phyloP scores from a whole-genome alignment of 306 rosid genomes.

The Mimosa pudica region DNA sequence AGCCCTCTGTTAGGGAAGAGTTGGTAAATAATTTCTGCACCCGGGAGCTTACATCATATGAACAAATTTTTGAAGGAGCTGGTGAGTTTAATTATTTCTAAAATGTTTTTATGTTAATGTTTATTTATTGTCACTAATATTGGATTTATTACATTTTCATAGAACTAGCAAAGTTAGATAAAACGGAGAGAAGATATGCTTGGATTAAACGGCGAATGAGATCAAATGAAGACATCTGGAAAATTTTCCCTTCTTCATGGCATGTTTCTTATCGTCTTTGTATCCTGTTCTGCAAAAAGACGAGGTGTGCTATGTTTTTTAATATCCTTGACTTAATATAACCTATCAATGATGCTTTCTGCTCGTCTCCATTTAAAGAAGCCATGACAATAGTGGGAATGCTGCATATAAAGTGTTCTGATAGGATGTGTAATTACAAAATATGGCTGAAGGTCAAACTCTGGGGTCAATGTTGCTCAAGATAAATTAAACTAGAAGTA shows the following conservation, averaged over 20 bases:
- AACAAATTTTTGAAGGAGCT: conserved; percentile 99
- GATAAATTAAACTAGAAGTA: neutral
- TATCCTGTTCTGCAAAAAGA: conserved; percentile 91
- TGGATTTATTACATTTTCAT: conserved; percentile 33
- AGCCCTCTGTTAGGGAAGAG: conserved; percentile 98
- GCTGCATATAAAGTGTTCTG: conserved; percentile 23
- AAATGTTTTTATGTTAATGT: neutral
- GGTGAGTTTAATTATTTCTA: conserved; percentile 56
- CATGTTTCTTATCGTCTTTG: conserved; percentile 97
- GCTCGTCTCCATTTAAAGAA: conserved; percentile 29
- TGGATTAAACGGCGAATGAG: conserved; percentile 98
- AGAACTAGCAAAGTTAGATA: conserved; percentile 97
- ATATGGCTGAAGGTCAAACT: neutral
- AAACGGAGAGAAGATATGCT: conserved; percentile 97
- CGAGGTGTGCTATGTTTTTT: conserved; percentile 62
- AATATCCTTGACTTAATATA: conserved; percentile 16
- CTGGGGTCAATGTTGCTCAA: neutral
- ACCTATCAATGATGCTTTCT: conserved; percentile 18
- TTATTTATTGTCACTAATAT: conserved; percentile 5
- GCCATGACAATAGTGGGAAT: conserved; percentile 26
- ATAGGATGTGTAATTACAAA: conserved; percentile 23
- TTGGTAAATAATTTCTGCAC: conserved; percentile 92
- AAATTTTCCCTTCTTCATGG: conserved; percentile 89
- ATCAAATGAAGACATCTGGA: conserved; percentile 99
- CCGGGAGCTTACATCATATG: conserved; percentile 94